A percentile compares a stretch with the other conserved stretches of the same genome.
phyloP scores from a whole-genome alignment of 2,329 filamentous ascomycete genomes.

The Sclerotinia spermophila region DNA sequence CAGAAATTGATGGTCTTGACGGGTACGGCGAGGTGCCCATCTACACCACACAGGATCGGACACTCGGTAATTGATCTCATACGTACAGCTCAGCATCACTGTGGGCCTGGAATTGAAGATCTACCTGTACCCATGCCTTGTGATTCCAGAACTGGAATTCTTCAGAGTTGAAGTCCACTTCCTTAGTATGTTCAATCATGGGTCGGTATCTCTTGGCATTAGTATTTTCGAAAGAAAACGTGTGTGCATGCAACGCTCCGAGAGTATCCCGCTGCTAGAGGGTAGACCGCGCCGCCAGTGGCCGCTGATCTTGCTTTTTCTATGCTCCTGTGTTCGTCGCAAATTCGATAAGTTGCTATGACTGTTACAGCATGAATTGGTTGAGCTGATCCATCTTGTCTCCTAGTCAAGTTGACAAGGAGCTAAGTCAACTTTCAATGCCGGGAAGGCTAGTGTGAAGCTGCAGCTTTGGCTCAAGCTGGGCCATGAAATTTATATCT shows the following conservation, averaged over 20 bases:
- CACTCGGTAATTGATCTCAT: not conserved
- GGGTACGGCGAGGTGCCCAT: not conserved
- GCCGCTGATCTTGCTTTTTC: not conserved
- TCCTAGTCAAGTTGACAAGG: not conserved
- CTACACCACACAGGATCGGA: not conserved
- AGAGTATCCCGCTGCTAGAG: not conserved
- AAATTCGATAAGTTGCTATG: not conserved
- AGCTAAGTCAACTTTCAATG: not conserved
- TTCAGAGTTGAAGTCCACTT: not conserved
- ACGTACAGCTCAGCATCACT: not conserved
- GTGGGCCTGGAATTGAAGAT: not conserved
- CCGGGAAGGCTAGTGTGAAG: not conserved
- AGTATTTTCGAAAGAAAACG: not conserved
- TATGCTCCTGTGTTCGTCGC: not conserved
- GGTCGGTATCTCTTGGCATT: not conserved
- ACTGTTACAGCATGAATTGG: not conserved
- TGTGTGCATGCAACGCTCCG: not conserved
- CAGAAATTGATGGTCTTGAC: not conserved
- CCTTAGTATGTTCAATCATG: not conserved
- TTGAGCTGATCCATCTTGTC: not conserved
- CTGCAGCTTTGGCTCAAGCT: not conserved
- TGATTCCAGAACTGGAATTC: not conserved
- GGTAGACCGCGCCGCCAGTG: not conserved
- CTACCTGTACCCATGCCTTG: constrained; percentile 1
- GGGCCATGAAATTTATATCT: not conserved